These are phyloP conservation scores for Neurospora terricola DNA, from an alignment of 495 filamentous ascomycete genomes.

Conservation along the genomic window DNA sequence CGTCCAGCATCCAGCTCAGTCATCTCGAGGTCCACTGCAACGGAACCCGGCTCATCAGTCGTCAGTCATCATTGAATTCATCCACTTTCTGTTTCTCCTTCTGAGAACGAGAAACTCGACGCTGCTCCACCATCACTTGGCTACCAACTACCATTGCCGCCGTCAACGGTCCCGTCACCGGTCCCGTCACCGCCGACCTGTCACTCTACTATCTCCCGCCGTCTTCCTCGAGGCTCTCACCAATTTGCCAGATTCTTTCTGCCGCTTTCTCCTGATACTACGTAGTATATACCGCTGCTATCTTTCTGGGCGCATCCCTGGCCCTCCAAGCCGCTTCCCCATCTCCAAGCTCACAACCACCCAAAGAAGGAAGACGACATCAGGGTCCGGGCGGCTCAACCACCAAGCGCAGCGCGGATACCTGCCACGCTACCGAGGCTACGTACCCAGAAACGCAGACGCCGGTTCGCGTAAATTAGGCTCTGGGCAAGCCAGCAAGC, in stretches of 20 bases:
- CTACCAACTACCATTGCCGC: background rate
- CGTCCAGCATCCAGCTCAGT: background rate
- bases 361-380: slow-evolving; percentile 1
- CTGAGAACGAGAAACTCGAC: background rate
- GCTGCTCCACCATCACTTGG: background rate
- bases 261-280: background rate
- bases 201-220: background rate
- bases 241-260: background rate
- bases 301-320: background rate
- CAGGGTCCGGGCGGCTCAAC: background rate
- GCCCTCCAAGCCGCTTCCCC: background rate
- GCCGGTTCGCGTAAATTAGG: slow-evolving; percentile 3
- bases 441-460: background rate
- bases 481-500: background rate
- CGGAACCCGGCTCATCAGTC: background rate
- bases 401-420: background rate
- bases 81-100: background rate
- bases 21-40: background rate
- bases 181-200: background rate
- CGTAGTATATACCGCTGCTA: background rate
- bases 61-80: background rate
- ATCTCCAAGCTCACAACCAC: background rate
- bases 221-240: background rate
- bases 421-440: background rate
- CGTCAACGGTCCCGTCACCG: background rate